These are phyloP conservation scores for Sugiyamaella xylanicola DNA, from an alignment of 1,139 yeast genomes.

Conservation along the genomic window DNA sequence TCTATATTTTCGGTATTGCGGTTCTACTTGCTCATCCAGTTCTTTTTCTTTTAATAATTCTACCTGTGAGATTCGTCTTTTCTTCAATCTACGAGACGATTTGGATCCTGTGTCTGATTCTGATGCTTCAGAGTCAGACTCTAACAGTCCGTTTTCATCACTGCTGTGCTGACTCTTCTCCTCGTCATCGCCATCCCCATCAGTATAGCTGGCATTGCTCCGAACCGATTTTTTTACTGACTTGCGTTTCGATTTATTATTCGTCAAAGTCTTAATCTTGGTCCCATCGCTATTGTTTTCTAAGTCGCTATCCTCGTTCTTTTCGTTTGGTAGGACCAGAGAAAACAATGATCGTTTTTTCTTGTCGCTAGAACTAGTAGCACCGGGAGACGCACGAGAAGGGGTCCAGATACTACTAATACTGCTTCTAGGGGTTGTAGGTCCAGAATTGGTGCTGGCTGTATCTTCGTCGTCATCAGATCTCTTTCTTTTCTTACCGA, in stretches of 20 bases:
- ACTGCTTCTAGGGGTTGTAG: slow-evolving; percentile 12
- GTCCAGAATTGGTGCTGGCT: not conserved
- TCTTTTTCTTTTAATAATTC: slow-evolving; percentile 47
- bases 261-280: not conserved
- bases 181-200: slow-evolving; percentile 15
- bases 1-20: slow-evolving; percentile 42
- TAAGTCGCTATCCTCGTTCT: slow-evolving; percentile 2
- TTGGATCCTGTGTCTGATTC: slow-evolving; percentile 18
- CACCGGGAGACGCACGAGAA: slow-evolving; percentile 3
- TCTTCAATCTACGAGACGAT: slow-evolving; percentile 12
- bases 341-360: slow-evolving; percentile 24
- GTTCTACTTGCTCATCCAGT: slow-evolving; percentile 59
- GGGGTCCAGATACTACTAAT: slow-evolving; percentile 17
- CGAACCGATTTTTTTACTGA: not conserved
- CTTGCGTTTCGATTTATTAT: not conserved
- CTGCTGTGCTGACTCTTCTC: not conserved
- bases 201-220: slow-evolving; percentile 11
- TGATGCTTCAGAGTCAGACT: not conserved
- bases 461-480: slow-evolving; percentile 10
- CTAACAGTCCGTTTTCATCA: not conserved
- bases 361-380: slow-evolving; percentile 5
- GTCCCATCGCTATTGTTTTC: not conserved
- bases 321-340: slow-evolving; percentile 10
- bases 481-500: slow-evolving; percentile 21
- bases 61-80: slow-evolving; percentile 22